phyloP scores from a whole-genome alignment of 768 basidiomycete species.

The Agaricus bisporus region DNA sequence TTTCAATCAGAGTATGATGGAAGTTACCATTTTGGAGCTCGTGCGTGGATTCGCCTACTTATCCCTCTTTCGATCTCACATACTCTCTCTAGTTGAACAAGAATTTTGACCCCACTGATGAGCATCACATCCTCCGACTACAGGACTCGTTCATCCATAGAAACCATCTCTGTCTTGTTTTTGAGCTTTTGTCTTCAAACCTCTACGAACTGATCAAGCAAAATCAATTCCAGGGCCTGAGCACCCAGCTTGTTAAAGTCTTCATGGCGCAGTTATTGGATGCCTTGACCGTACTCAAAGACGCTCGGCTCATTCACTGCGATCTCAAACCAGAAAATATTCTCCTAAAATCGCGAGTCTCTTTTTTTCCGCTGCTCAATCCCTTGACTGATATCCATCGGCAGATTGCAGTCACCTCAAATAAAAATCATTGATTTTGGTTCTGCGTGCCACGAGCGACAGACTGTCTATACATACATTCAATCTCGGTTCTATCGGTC shows the following conservation, averaged over 20 bases:
- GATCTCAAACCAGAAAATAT: conserved; percentile 99
- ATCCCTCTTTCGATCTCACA: conserved; percentile 5
- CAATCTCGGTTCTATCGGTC: conserved; percentile 98
- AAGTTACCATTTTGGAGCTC: conserved; percentile 95
- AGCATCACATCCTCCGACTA: conserved; percentile 93
- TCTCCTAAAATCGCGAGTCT: conserved; percentile 80
- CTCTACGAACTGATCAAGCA: conserved; percentile 99
- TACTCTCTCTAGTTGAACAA: conserved; percentile 73
- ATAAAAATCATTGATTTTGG: conserved; percentile 99
- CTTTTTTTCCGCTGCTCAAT: not conserved
- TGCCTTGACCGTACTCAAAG: conserved; percentile 87
- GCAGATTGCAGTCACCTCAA: conserved; percentile 91
- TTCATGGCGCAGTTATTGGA: conserved; percentile 96
- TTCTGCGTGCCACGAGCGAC: conserved; percentile 96
- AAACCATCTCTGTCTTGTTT: conserved; percentile 94
- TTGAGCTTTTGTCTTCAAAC: conserved; percentile 94
- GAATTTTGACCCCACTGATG: conserved; percentile 87
- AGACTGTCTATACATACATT: conserved; percentile 99
- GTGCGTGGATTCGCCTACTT: conserved; percentile 43
- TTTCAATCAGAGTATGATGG: conserved; percentile 99
- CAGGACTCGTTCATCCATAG: conserved; percentile 96
- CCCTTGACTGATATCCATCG: conserved; percentile 1
- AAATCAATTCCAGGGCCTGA: conserved; percentile 97
- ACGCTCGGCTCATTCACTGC: conserved; percentile 94
- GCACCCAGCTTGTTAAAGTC: conserved; percentile 96